Evolutionary conservation across 164 flowering plant species (phyloP).

Genomic region (Magnolia kwangsiensis): DNA sequence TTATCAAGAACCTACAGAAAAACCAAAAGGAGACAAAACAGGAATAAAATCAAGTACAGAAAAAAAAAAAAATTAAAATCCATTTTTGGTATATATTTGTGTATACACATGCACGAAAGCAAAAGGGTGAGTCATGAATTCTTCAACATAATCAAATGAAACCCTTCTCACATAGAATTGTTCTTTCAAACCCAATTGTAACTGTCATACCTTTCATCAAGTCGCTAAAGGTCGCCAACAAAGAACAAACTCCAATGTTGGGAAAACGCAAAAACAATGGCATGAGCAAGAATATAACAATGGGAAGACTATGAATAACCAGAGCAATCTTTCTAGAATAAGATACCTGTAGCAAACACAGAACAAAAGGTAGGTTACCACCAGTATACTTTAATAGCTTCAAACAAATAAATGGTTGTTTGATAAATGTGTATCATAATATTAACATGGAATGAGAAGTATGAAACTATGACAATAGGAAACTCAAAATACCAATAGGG

Average conservation of each 20-base stretch:
- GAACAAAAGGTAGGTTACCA: background rate
- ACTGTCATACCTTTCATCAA: slow-evolving; percentile 60
- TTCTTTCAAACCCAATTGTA: background rate
- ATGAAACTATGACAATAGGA: background rate
- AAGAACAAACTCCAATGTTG: slow-evolving; percentile 33
- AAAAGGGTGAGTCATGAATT: background rate
- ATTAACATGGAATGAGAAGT: slow-evolving; percentile 4
- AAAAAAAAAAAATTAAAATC: no score
- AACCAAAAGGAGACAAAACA: background rate
- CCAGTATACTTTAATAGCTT: background rate
- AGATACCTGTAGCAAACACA: slow-evolving; percentile 46
- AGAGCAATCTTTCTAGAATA: slow-evolving; percentile 61
- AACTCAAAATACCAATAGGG: background rate
- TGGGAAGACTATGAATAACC: slow-evolving; percentile 72
- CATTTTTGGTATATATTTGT: no score
- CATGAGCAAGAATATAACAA: slow-evolving; percentile 50
- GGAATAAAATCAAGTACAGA: no score
- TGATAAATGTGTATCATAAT: background rate
- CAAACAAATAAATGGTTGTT: background rate
- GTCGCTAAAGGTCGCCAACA: slow-evolving; percentile 39
- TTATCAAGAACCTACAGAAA: background rate
- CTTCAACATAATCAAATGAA: background rate
- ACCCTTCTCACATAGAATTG: background rate
- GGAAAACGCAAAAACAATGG: slow-evolving; percentile 45
- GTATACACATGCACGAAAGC: no score